These are phyloP conservation scores for Dioszegia aurantiaca DNA, from an alignment of 768 basidiomycete species.

Conservation along the genomic window DNA sequence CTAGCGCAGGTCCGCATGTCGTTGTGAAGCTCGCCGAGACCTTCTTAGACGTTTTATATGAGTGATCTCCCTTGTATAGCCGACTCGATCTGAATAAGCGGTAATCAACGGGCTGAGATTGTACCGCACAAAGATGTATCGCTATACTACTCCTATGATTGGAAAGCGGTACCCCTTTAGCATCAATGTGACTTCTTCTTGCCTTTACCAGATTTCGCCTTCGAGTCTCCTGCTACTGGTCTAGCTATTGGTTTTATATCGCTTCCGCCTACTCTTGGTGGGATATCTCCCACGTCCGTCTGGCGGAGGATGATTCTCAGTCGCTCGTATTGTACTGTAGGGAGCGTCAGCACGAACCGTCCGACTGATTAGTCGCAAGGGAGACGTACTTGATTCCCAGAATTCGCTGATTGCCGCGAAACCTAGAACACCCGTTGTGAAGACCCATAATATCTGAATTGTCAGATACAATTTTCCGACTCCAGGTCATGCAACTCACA, in stretches of 20 bases:
- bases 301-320: conserved; percentile 22
- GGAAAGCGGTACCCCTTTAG: not conserved
- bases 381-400: conserved; percentile 23
- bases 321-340: conserved; percentile 29
- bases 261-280: conserved; percentile 17
- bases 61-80: conserved; percentile 12
- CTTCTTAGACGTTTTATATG: conserved; percentile 76
- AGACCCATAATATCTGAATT: conserved; percentile 27
- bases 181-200: conserved; percentile 11
- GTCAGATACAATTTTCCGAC: not conserved
- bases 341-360: not conserved
- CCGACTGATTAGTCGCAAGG: not conserved
- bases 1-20: conserved; percentile 77
- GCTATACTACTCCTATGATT: too few relatives aligned
- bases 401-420: conserved; percentile 24
- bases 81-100: too few relatives aligned
- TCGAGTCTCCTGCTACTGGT: too few relatives aligned
- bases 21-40: conserved; percentile 72
- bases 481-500: conserved; percentile 7
- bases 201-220: not conserved
- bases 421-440: conserved; percentile 18
- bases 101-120: not conserved
- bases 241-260: not conserved
- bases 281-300: conserved; percentile 30
- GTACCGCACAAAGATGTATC: too few relatives aligned